Conservation (phyloP, 257 asterid species). For the Schizonepeta tenuifolia region DNA sequence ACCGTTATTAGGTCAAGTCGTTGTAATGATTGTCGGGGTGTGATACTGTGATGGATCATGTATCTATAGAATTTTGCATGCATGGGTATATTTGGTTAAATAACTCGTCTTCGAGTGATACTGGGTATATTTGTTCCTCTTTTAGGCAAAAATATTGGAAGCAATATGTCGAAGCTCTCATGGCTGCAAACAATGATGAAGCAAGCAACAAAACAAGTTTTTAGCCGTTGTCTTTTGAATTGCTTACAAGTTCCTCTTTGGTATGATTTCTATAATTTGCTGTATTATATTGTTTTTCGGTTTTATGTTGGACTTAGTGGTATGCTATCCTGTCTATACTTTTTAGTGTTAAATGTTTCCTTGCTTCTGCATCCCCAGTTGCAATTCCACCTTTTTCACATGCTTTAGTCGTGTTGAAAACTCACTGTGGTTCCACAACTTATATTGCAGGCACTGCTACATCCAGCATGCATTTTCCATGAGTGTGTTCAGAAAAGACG, state of each 20-base stretch:
- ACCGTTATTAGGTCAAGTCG: neutral
- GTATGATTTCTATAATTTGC: conserved; percentile 38
- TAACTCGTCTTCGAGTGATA: too few relatives aligned
- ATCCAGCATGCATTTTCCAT: conserved; percentile 47
- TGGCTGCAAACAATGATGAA: conserved; percentile 90
- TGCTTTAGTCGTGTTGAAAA: conserved; percentile 17
- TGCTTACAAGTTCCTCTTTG: conserved; percentile 93
- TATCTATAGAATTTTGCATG: neutral
- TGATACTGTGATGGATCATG: neutral
- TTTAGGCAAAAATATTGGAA: conserved; percentile 94
- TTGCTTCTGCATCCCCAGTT: neutral
- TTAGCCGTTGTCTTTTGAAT: conserved; percentile 91
- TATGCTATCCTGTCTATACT: neutral
- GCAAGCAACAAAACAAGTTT: conserved; percentile 84
- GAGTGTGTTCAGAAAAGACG: conserved; percentile 26
- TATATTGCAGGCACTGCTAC: conserved; percentile 84
- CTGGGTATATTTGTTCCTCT: conserved; percentile 8
- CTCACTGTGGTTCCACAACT: conserved; percentile 19
- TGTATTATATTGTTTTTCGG: conserved; percentile 9
- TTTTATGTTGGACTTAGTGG: conserved; percentile 16
- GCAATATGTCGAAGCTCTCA: conserved; percentile 92
- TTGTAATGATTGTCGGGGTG: neutral
- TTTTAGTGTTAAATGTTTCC: neutral
- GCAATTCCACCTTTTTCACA: neutral
- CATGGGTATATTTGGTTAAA: neutral